Evolutionary conservation across 495 filamentous ascomycete species (phyloP), one percentile per base, ranked within the genome.

Genomic region (Hypoxylon lienhwacheense): DNA sequence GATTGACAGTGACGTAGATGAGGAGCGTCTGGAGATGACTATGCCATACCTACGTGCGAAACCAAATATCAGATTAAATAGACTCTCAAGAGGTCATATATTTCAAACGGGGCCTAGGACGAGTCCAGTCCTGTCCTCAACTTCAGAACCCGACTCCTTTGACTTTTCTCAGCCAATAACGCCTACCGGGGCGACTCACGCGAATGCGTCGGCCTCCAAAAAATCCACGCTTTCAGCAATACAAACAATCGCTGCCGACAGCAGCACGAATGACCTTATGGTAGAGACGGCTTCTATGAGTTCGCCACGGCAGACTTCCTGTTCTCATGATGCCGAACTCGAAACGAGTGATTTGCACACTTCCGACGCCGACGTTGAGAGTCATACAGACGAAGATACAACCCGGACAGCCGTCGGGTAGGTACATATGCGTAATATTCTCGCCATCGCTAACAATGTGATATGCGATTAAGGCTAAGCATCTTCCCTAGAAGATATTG

Each of bases 1-100:
- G 4, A 70, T 73, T 25, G 64, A 69, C 11, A n/a, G n/a, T n/a
- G 65, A 69, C 15, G 68, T 72, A 5, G 73, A 76, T 17, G 70
- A 73, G 15, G 73, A 74, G 32, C 60, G 67, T 7, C 60, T 76
- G 2, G 74, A 76, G 53, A 69, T 74, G 47, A 49, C 64, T 10
- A 58, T 61, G 47, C 47, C 46, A 1, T 55, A 63, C 33, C 19
- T 44, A 22, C 36, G 43, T 7, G 47, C 14, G 12, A 66, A 46
- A 26, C 59, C 45, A 12, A 66, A 63, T 37, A 57, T 66, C 8
- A 69, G 54, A 21, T 48, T 69, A 26, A 71, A 65, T 45, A 55
- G 55, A 42, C 59, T 65, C 21, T 42, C 59, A 0, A 73, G 48
- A 53, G 35, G 52, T 4, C 51, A 70, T 12, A 40, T 68, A 16